These are phyloP conservation scores for Trypanosoma cruzi DNA, from an alignment of 208 protist species.

Conservation along the genomic window DNA sequence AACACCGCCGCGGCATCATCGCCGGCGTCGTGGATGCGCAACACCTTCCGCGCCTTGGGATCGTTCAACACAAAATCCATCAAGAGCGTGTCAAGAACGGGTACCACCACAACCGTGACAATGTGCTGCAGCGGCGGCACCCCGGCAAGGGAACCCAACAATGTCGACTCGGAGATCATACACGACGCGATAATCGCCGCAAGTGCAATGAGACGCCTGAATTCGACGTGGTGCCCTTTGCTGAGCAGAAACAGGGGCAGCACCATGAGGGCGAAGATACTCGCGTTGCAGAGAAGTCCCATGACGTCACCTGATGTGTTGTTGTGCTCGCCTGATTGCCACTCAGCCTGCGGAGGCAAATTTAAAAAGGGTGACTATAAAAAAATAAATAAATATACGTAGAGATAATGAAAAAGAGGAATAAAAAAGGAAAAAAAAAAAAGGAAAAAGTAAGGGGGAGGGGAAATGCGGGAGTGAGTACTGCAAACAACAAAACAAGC, in stretches of 20 bases:
- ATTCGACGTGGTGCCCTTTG: conserved; percentile 57
- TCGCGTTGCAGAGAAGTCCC: conserved; percentile 68
- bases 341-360: not conserved
- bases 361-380: not conserved
- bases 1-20: conserved; percentile 45
- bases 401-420: not conserved
- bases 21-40: conserved; percentile 47
- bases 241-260: conserved; percentile 63
- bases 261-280: conserved; percentile 76
- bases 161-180: conserved; percentile 60
- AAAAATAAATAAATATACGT: not conserved
- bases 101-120: conserved; percentile 37
- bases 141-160: conserved; percentile 31
- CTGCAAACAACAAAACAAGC: too few species aligned
- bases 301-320: conserved; percentile 29
- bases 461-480: too few species aligned
- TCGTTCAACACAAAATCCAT: conserved; percentile 62
- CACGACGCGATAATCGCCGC: conserved; percentile 36
- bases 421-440: too few species aligned
- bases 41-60: conserved; percentile 45
- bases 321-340: conserved; percentile 6
- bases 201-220: conserved; percentile 41
- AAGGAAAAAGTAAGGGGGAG: too few species aligned
- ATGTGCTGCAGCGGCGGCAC: conserved; percentile 15
- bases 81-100: conserved; percentile 47